These are phyloP conservation scores for Pseudozyma hubeiensis DNA, from an alignment of 1,284 basidiomycete genomes.

Conservation along the genomic window DNA sequence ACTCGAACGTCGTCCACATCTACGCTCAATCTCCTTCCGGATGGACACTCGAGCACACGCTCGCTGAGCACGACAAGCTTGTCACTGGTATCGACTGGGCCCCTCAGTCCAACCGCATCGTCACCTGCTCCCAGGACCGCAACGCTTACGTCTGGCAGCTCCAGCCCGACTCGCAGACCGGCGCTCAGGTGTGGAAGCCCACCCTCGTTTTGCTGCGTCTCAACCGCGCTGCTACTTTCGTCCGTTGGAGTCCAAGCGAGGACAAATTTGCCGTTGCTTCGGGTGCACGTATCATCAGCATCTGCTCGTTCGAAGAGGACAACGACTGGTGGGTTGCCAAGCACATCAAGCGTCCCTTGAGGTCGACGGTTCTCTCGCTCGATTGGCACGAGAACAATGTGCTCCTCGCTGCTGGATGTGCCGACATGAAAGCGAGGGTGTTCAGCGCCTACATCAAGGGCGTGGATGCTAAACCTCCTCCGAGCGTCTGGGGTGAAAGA, in stretches of 20 bases:
- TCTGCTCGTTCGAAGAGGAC: slow-evolving; percentile 68
- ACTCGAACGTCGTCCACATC: slow-evolving; percentile 89
- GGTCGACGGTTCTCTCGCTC: slow-evolving; percentile 89
- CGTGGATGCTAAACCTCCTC: slow-evolving; percentile 88
- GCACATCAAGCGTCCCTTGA: slow-evolving; percentile 94
- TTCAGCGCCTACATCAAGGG: slow-evolving; percentile 99
- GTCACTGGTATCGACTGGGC: slow-evolving; percentile 99
- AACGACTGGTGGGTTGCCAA: slow-evolving; percentile 99
- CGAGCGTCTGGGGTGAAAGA: slow-evolving; percentile 95
- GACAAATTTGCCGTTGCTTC: slow-evolving; percentile 99
- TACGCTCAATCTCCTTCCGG: slow-evolving; percentile 70
- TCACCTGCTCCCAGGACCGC: slow-evolving; percentile 96
- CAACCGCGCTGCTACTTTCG: slow-evolving; percentile 94
- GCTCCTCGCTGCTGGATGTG: slow-evolving; percentile 90
- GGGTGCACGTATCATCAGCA: slow-evolving; percentile 76
- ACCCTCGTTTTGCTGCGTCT: slow-evolving; percentile 94
- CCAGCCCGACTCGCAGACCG: slow-evolving; percentile 77
- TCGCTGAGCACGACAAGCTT: slow-evolving; percentile 96
- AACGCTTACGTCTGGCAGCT: slow-evolving; percentile 99
- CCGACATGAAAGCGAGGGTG: slow-evolving; percentile 96
- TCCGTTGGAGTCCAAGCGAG: slow-evolving; percentile 95
- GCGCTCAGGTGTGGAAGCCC: slow-evolving; percentile 84
- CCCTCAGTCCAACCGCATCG: slow-evolving; percentile 92
- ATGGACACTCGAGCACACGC: slow-evolving; percentile 83
- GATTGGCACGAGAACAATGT: slow-evolving; percentile 99